Conservation (phyloP, 202 grass and related monocot species). For the Bolboschoenoplectus hybrid region DNA sequence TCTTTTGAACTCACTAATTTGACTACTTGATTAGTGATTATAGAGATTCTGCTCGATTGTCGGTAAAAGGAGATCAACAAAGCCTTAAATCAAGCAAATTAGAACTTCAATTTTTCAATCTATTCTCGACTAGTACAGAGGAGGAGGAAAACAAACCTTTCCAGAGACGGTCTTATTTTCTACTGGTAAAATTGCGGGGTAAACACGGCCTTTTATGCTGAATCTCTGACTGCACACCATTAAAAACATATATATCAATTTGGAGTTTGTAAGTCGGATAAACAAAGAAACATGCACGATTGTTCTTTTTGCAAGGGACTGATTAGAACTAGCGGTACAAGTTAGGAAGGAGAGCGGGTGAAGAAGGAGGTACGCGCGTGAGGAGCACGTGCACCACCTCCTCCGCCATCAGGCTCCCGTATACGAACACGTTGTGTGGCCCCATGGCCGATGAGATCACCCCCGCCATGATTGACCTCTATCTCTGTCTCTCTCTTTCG, state of each 20-base stretch:
- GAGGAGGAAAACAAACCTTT: constrained; percentile 52
- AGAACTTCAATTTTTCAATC: not conserved
- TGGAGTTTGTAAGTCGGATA: not conserved
- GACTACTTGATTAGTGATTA: not conserved
- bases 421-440: constrained; percentile 77
- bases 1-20: not conserved
- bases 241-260: not conserved
- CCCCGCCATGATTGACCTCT: constrained; percentile 1
- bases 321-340: constrained; percentile 39
- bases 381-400: constrained; percentile 74
- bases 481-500: not conserved
- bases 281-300: not conserved
- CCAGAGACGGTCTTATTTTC: constrained; percentile 51
- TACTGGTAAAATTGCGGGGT: constrained; percentile 78
- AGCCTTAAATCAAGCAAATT: not conserved
- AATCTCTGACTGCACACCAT: constrained; percentile 58
- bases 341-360: constrained; percentile 60
- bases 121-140: not conserved
- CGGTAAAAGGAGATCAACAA: not conserved
- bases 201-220: constrained; percentile 77
- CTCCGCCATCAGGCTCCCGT: constrained; percentile 83
- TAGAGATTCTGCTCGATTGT: not conserved
- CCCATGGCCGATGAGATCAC: not conserved
- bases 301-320: not conserved
- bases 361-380: constrained; percentile 73